Conservation (phyloP, 2,329 filamentous ascomycete species). For the Alternaria tenuissima region DNA sequence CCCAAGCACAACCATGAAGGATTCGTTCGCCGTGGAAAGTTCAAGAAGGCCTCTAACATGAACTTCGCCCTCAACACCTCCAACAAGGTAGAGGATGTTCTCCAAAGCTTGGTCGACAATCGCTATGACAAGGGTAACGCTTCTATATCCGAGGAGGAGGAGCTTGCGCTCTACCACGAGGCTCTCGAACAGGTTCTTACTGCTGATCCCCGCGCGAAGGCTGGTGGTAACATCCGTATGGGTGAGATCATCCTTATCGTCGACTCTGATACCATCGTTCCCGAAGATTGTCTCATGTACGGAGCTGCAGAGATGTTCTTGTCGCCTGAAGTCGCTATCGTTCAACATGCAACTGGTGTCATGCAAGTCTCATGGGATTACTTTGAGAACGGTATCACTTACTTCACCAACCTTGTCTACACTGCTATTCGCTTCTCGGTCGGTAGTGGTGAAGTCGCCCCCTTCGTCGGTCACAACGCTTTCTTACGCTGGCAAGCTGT, state of each 20-base stretch:
- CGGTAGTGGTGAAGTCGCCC: slow-evolving; percentile 72
- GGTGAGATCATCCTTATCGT: slow-evolving; percentile 80
- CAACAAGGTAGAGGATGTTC: slow-evolving; percentile 68
- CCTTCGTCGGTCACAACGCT: slow-evolving; percentile 79
- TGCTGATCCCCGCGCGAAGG: slow-evolving; percentile 73
- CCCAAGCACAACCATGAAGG: slow-evolving; percentile 51
- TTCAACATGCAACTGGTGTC: slow-evolving; percentile 72
- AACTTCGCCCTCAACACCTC: slow-evolving; percentile 71
- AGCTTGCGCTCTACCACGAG: slow-evolving; percentile 38
- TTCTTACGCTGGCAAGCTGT: slow-evolving; percentile 73
- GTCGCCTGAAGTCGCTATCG: slow-evolving; percentile 77
- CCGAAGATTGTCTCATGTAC: slow-evolving; percentile 78
- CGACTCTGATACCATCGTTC: slow-evolving; percentile 47
- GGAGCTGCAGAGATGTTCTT: slow-evolving; percentile 82
- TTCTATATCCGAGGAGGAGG: slow-evolving; percentile 45
- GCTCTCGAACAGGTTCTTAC: slow-evolving; percentile 70
- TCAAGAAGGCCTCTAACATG: slow-evolving; percentile 70
- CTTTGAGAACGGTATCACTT: slow-evolving; percentile 78
- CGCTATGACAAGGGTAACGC: slow-evolving; percentile 17
- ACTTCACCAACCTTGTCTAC: slow-evolving; percentile 80
- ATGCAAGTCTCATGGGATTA: slow-evolving; percentile 76
- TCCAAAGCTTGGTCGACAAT: slow-evolving; percentile 60
- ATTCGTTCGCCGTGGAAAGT: slow-evolving; percentile 39
- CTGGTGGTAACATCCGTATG: slow-evolving; percentile 82
- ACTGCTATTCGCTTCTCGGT: slow-evolving; percentile 74